Percentiles rank a stretch among this genome's conserved stretches.
phyloP scores from a whole-genome alignment of 169 alveolate species.

The Eimeria acervulina region DNA sequence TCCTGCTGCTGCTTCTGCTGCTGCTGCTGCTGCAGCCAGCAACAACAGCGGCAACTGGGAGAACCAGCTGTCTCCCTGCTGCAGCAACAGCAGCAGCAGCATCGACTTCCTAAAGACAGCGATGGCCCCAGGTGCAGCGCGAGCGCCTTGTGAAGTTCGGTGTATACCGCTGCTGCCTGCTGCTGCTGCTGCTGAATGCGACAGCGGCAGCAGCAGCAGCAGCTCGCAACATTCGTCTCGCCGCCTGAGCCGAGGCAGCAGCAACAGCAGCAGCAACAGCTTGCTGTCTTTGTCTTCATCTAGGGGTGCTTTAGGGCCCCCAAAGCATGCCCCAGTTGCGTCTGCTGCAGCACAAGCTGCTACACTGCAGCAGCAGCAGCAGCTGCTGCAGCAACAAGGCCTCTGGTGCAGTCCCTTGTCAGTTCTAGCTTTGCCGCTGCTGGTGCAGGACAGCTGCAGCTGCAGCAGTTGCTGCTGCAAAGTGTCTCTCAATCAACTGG shows the following conservation, averaged over 20 bases:
- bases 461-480: neutral
- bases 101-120: neutral
- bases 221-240: slow-evolving; percentile 3
- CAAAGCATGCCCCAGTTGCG: neutral
- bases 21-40: slow-evolving; percentile 4
- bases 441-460: slow-evolving; percentile 31
- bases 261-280: slow-evolving; percentile 61
- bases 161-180: too few species aligned
- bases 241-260: neutral
- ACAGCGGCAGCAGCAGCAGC: slow-evolving; percentile 31
- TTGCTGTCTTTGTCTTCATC: neutral
- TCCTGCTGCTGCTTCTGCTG: slow-evolving; percentile 33
- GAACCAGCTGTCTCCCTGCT: neutral
- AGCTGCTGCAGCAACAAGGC: slow-evolving; percentile 2
- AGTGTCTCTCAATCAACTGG: neutral
- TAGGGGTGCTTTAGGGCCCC: neutral
- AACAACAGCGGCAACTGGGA: slow-evolving; percentile 36
- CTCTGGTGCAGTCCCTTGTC: neutral
- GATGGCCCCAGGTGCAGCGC: neutral
- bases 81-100: slow-evolving; percentile 56
- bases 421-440: neutral
- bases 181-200: too few species aligned
- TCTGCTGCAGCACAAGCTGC: too few species aligned
- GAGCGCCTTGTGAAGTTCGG: slow-evolving; percentile 13
- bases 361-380: too few species aligned